These are phyloP conservation scores for Scalesia atractyloides DNA, from an alignment of 129 eudicot species.

Conservation along the genomic window DNA sequence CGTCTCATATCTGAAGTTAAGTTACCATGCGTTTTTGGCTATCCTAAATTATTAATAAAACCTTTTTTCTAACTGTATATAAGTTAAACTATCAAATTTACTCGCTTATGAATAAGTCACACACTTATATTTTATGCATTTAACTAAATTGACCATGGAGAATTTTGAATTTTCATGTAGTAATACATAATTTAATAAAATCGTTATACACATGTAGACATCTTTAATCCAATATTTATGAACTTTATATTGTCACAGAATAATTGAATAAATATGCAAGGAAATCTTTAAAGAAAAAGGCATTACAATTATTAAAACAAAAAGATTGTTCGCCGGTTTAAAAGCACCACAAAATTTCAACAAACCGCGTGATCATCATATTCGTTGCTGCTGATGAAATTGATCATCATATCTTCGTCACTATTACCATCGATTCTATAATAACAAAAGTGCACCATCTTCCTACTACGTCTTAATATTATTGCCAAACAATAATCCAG, in stretches of 20 bases:
- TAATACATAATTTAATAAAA: no score
- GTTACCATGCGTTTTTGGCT: no score
- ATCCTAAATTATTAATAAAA: no score
- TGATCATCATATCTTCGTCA: slow-evolving; percentile 23
- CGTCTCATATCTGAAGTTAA: no score
- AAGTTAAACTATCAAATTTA: no score
- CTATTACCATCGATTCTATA: slow-evolving; percentile 9
- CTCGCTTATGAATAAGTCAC: no score
- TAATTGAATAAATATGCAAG: neutral
- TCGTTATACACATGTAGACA: no score
- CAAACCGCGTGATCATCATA: slow-evolving; percentile 30
- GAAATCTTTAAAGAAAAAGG: neutral
- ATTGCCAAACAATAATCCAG: slow-evolving; percentile 31
- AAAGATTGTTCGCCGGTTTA: slow-evolving; percentile 17
- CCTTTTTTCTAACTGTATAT: no score
- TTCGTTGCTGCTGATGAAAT: slow-evolving; percentile 12
- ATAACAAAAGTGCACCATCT: slow-evolving; percentile 29
- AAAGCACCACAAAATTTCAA: slow-evolving; percentile 23
- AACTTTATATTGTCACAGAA: neutral
- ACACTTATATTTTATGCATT: no score
- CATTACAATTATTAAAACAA: neutral
- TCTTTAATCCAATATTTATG: no score
- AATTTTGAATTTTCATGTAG: no score
- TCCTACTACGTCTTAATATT: slow-evolving; percentile 20
- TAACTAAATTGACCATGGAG: no score